Percentiles rank a stretch among this genome's conserved stretches.
These are phyloP conservation scores for Begonia loranthoides DNA, from an alignment of 306 rosid species.

Conservation along the genomic window DNA sequence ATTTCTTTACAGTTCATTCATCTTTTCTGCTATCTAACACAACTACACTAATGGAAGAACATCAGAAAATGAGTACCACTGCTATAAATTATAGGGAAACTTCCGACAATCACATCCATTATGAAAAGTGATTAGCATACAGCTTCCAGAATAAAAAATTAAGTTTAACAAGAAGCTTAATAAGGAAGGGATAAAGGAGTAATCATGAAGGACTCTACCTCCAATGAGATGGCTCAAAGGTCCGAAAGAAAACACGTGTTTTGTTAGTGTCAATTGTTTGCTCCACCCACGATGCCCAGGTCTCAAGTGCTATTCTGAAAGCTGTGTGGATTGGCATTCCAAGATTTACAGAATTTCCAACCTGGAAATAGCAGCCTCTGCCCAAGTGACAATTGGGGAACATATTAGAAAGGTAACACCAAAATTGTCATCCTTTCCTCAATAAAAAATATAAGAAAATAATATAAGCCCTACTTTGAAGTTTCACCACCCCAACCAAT, in stretches of 20 bases:
- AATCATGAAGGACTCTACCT: conserved; percentile 11
- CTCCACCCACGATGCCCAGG: conserved; percentile 90
- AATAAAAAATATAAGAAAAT: background rate
- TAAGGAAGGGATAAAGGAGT: background rate
- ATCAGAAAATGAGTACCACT: background rate
- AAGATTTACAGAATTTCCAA: conserved; percentile 62
- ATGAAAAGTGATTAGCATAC: background rate
- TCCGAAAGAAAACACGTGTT: conserved; percentile 72
- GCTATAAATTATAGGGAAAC: background rate
- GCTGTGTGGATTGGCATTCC: conserved; percentile 78
- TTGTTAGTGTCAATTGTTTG: conserved; percentile 36
- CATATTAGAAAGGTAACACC: background rate
- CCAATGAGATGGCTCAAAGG: conserved; percentile 87
- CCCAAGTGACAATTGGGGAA: conserved; percentile 20
- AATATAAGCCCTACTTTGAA: background rate
- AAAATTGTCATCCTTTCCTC: background rate
- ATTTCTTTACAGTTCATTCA: too few relatives aligned
- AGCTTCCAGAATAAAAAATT: background rate
- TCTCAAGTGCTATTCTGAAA: conserved; percentile 47
- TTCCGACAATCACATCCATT: background rate
- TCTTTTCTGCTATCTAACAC: too few relatives aligned
- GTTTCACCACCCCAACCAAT: background rate
- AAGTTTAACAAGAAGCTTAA: background rate
- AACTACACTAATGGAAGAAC: background rate
- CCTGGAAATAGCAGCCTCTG: conserved; percentile 98